These are phyloP conservation scores for Serpula lacrymans DNA, from an alignment of 768 basidiomycete species.

Conservation along the genomic window DNA sequence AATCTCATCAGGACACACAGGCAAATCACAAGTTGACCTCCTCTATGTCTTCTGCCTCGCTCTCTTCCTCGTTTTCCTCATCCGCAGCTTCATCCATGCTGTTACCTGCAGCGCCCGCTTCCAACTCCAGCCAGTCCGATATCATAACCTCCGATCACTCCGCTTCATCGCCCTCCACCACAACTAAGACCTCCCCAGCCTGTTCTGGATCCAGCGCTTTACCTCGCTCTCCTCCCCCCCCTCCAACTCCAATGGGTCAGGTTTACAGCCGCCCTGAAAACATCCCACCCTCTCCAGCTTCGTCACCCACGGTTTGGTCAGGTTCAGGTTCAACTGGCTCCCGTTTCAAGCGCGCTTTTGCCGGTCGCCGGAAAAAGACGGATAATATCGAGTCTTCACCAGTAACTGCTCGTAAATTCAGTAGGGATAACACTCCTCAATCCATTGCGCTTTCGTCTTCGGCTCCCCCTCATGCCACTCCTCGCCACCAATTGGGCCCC, in stretches of 20 bases:
- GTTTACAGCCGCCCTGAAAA: slow-evolving; percentile 31
- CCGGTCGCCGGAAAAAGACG: slow-evolving; percentile 31
- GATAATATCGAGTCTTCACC: slow-evolving; percentile 17
- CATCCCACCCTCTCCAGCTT: slow-evolving; percentile 24
- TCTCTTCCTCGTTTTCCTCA: slow-evolving; percentile 44
- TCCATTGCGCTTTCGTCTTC: slow-evolving; percentile 13
- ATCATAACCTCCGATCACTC: slow-evolving; percentile 42
- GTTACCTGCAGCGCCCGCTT: slow-evolving; percentile 32
- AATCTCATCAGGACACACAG: slow-evolving; percentile 16
- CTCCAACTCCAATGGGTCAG: slow-evolving; percentile 30
- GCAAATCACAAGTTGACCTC: slow-evolving; percentile 34
- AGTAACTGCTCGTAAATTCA: slow-evolving; percentile 12
- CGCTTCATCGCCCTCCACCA: slow-evolving; percentile 31
- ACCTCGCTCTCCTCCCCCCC: slow-evolving; percentile 20
- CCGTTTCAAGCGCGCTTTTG: slow-evolving; percentile 28
- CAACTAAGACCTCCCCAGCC: slow-evolving; percentile 29
- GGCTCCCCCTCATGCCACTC: slow-evolving; percentile 8
- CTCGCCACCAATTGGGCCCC: slow-evolving; percentile 23
- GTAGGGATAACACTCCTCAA: slow-evolving; percentile 16
- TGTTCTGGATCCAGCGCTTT: slow-evolving; percentile 20
- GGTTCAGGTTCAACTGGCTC: slow-evolving; percentile 19
- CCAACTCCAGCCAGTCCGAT: slow-evolving; percentile 38
- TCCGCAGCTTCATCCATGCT: slow-evolving; percentile 39
- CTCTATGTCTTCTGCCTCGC: slow-evolving; percentile 38
- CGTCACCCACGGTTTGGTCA: slow-evolving; percentile 19